Base-by-base conservation (phyloP, 2,329 filamentous ascomycete genomes). In the Venturia oleaginea region DNA sequence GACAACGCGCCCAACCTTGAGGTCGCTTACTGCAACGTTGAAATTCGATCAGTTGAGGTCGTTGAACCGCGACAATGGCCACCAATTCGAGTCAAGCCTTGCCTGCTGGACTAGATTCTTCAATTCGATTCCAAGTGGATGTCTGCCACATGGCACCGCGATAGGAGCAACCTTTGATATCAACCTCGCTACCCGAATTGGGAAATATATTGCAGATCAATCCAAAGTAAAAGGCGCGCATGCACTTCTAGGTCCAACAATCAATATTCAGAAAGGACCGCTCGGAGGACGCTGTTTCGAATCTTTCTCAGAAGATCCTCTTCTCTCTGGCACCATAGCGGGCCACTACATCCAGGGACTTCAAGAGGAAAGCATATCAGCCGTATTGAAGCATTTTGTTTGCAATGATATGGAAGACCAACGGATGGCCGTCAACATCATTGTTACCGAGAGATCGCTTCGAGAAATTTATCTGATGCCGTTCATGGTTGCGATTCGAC, bases 61-160 rank as follows among this genome's bases (percentile, higher is more conserved):
- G 8, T 37, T 13, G 34, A 3, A 37, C 34, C 13, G 34, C 13
- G 34, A 13, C 2, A 37, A 37, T 37, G 34, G 34, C 8, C 13
- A 13, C 13, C 34, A 37, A 37, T 37, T 6, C 34, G 34, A 37
- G 34, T 37, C 34, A 37, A 37, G 34, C 34, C 34, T 37, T 37
- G 34, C 34, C 34, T 6, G 34, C 34, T 13, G 34, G 34, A 13
- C 34, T 37, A 37, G 42, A 46, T 89, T 88, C 72, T 87, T 88
- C 61, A 86, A 86, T 51, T 86, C 86, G 24, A 86, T 80, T 38
- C 79, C 78, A 30, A 81, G 84, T 1, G 84, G 84, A n/a, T 86
- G 84, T 69, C 81, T 86, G 68, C 84, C 84, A 13, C 85, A 83
- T 66, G 83, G 83, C 27, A 84, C 83, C 0, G 81, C 77, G 1